A percentile compares a stretch with the other conserved stretches of the same genome.
Evolutionary conservation across 495 filamentous ascomycete species (phyloP).

Genomic region (Penicillium lagena): DNA sequence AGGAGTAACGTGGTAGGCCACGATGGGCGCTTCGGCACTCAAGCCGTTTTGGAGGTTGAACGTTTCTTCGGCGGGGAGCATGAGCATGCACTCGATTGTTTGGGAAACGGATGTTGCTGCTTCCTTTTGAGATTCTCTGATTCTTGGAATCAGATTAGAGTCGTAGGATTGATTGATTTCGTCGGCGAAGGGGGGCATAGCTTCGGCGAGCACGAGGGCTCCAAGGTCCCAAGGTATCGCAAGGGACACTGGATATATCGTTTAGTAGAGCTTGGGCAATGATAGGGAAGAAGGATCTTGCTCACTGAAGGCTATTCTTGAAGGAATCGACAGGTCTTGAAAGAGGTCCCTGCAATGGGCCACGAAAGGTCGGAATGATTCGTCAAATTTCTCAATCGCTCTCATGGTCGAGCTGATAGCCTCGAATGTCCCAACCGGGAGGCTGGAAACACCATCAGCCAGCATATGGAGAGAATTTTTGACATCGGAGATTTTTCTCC

Average conservation of each 20-base stretch:
- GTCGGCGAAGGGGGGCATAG: slow-evolving; percentile 1
- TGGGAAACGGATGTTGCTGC: slow-evolving; percentile 4
- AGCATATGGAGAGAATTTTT: background rate
- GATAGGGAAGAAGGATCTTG: background rate
- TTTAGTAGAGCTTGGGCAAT: background rate
- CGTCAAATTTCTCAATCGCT: slow-evolving; percentile 1
- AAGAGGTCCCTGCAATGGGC: slow-evolving; percentile 5
- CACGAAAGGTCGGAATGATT: slow-evolving; percentile 11
- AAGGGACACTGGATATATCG: slow-evolving; percentile 7
- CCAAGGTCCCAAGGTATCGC: slow-evolving; percentile 14
- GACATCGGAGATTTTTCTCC: slow-evolving; percentile 11
- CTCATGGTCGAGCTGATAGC: background rate
- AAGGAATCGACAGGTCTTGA: slow-evolving; percentile 7
- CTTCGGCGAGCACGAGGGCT: slow-evolving; percentile 7
- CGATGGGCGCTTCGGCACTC: slow-evolving; percentile 8
- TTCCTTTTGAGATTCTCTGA: background rate
- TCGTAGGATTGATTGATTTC: background rate
- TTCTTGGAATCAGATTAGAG: background rate
- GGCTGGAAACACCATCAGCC: background rate
- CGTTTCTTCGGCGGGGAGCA: slow-evolving; percentile 7
- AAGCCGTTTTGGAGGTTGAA: slow-evolving; percentile 19
- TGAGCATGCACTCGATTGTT: slow-evolving; percentile 2
- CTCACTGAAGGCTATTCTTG: slow-evolving; percentile 13
- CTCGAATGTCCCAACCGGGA: background rate
- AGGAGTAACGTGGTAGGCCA: slow-evolving; percentile 18